Evolutionary conservation across 441 rosid species (phyloP).

Genomic region (Geranium incanum): DNA sequence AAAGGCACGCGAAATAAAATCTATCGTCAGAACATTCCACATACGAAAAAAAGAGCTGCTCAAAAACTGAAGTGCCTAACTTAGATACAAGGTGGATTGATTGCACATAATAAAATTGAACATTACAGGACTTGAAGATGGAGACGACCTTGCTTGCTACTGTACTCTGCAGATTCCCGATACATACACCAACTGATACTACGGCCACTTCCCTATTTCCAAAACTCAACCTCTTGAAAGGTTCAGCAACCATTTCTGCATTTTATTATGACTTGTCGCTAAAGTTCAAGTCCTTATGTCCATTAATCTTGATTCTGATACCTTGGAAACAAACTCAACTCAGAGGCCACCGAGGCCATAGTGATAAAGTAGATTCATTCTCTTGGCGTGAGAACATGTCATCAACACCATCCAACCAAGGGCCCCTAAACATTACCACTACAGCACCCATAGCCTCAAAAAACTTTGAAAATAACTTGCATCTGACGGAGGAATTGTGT

Average conservation of each 20-base stretch:
- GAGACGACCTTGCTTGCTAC: background rate
- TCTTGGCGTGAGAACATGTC: background rate
- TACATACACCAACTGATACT: too few species aligned
- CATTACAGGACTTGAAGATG: background rate
- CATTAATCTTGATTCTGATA: too few species aligned
- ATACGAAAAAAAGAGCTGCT: background rate
- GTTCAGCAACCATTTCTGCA: background rate
- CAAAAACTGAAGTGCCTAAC: background rate
- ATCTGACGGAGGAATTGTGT: background rate
- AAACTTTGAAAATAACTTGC: background rate
- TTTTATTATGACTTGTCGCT: too few species aligned
- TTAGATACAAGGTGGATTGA: background rate
- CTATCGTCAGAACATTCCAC: background rate
- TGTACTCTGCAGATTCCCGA: background rate
- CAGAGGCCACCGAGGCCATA: too few species aligned
- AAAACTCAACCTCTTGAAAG: background rate
- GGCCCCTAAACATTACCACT: conserved; percentile 1
- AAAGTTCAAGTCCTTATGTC: too few species aligned
- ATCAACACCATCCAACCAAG: background rate
- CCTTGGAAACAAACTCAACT: background rate
- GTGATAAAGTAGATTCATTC: background rate
- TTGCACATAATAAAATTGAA: background rate
- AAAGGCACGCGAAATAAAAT: background rate
- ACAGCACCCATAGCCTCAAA: background rate
- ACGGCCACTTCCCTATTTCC: background rate